Percentiles rank a stretch among this genome's conserved stretches.
These are phyloP conservation scores for Aspergillus cavernicola DNA, from an alignment of 495 filamentous ascomycete species.

Conservation along the genomic window DNA sequence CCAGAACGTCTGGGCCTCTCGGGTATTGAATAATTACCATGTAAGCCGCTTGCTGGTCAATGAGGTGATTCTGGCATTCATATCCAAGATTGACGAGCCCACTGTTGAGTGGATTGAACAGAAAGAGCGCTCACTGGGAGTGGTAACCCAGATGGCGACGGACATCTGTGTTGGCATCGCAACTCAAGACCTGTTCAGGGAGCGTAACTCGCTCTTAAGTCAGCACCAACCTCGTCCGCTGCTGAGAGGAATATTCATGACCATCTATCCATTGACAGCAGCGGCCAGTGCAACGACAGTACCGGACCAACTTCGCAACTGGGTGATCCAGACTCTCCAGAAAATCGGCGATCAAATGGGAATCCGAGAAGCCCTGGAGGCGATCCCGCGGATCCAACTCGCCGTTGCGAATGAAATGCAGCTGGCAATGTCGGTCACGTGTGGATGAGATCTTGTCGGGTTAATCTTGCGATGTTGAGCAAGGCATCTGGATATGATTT, in stretches of 20 bases:
- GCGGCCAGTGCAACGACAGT: conserved; percentile 8
- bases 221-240: neutral
- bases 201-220: neutral
- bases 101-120: neutral
- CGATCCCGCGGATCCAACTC: conserved; percentile 5
- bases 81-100: neutral
- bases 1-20: conserved; percentile 4
- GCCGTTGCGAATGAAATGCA: neutral
- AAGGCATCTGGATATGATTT: neutral
- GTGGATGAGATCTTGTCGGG: no score
- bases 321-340: conserved; percentile 1
- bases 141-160: conserved; percentile 5
- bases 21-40: neutral
- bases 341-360: neutral
- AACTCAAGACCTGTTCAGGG: conserved; percentile 1
- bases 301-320: neutral
- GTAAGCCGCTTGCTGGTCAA: conserved; percentile 9
- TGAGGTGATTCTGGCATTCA: conserved; percentile 6
- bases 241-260: conserved; percentile 3
- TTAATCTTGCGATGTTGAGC: neutral
- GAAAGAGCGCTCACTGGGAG: neutral
- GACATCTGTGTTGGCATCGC: conserved; percentile 5
- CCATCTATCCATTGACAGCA: neutral
- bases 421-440: neutral
- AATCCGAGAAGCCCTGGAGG: conserved; percentile 1